phyloP scores from a whole-genome alignment of 495 filamentous ascomycete species.

The Alectoria sarmentosa region DNA sequence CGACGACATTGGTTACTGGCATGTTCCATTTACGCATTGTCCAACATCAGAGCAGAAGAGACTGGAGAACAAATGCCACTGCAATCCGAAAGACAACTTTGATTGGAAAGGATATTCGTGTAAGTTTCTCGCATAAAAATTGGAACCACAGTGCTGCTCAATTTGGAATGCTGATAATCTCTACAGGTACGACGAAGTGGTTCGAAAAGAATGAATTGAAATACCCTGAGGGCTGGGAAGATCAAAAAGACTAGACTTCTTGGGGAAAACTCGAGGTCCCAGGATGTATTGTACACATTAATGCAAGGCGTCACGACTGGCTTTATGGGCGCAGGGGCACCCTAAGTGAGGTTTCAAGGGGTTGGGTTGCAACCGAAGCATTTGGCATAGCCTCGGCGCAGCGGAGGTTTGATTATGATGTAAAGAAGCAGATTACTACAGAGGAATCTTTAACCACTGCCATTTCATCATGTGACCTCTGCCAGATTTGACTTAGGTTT shows the following conservation, averaged over 20 bases:
- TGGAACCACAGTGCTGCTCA: neutral
- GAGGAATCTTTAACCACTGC: neutral
- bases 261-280: neutral
- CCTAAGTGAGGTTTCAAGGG: neutral
- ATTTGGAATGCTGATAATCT: conserved; percentile 10
- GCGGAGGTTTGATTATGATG: no score
- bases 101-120: conserved; percentile 98
- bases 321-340: neutral
- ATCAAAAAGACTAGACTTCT: conserved; percentile 48
- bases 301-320: neutral
- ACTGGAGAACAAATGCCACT: conserved; percentile 79
- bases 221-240: conserved; percentile 77
- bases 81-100: conserved; percentile 94
- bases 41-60: conserved; percentile 77
- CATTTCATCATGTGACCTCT: neutral
- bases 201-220: conserved; percentile 72
- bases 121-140: conserved; percentile 39
- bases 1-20: conserved; percentile 97
- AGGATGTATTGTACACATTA: neutral
- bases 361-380: neutral
- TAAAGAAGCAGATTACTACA: neutral
- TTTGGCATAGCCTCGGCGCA: conserved; percentile 1
- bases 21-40: conserved; percentile 98
- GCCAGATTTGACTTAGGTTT: neutral
- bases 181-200: conserved; percentile 67